Evolutionary conservation across 208 protist genomes (phyloP).

Genomic region (Polymyxa betae): DNA sequence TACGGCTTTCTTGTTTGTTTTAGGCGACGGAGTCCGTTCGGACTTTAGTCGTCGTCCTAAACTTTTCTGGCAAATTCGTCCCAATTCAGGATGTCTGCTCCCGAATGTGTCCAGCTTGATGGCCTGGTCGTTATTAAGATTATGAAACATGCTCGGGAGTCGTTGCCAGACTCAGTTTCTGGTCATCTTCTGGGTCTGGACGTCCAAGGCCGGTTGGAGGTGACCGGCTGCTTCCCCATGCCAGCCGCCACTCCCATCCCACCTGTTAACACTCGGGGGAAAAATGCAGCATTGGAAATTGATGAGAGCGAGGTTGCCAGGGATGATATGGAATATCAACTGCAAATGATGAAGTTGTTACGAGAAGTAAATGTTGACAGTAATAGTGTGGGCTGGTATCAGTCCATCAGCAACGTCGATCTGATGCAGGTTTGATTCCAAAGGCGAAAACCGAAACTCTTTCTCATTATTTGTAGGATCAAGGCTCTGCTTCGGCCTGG

Average conservation of each 20-base stretch:
- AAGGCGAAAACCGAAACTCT: background rate
- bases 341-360: constrained; percentile 78
- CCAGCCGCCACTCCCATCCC: constrained; percentile 61
- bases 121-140: constrained; percentile 77
- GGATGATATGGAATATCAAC: constrained; percentile 67
- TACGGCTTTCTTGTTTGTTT: background rate
- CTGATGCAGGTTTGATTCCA: constrained; percentile 69
- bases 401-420: constrained; percentile 73
- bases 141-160: constrained; percentile 80
- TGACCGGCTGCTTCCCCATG: constrained; percentile 80
- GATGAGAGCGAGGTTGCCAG: constrained; percentile 60
- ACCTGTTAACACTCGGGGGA: constrained; percentile 50
- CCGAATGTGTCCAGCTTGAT: constrained; percentile 66
- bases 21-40: background rate
- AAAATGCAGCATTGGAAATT: background rate
- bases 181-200: constrained; percentile 79
- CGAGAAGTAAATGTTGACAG: constrained; percentile 82
- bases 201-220: constrained; percentile 76
- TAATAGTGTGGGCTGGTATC: constrained; percentile 82
- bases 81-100: background rate
- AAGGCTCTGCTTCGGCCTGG: background rate
- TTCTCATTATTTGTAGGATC: background rate
- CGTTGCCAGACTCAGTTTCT: constrained; percentile 72
- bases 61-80: background rate
- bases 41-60: background rate